Base-by-base conservation (phyloP, 2,329 filamentous ascomycete species). In the Sordariomycetes sp. region DNA sequence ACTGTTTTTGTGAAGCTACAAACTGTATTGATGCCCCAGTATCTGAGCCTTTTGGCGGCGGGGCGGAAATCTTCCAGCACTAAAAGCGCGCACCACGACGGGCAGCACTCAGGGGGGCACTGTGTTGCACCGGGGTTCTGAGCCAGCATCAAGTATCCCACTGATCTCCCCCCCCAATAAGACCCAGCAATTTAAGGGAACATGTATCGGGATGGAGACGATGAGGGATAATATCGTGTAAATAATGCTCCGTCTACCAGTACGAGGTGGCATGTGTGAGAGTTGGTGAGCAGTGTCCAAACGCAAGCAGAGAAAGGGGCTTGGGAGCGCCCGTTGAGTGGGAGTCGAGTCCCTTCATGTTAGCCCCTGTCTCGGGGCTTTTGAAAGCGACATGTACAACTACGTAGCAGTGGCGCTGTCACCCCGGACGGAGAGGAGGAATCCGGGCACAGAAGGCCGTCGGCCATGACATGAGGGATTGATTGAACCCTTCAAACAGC, bases 111-210 rank as follows among this genome's bases (percentile, higher is more conserved):
- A 53, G 32, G 25, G 3, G 25, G n/a, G 22, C 32, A 58, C 56
- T 48, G 56, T 58, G 51, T 54, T 58, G 56, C 56, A 54, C 28
- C 18, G 46, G 12, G 28, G 40, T 59, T 16, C 35, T 37, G 40
- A 34, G 57, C 57, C 50, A 34, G 35, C 11, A 51, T 22, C 48
- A 54, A 16, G 56, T 58, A 58, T 37, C 35, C 48, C 28, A 43
- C 24, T 32, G 37, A 22, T 28, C 40, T 34, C 56, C 56, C 56
- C 53, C 28, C 28, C 51, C 50, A 58, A 58, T 58, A 58, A 58
- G 40, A 58, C 56, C 51, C 22, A 37, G 56, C 56, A 58, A 58
- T 58, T 54, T 35, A 54, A 54, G n/a, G 32, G 46, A 7, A 54
- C 18, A 25, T 25, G 50, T 53, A 32, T 53, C 24, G 51, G 32